These are phyloP conservation scores for Oryza nivara DNA, from an alignment of 176 grass and related monocot genomes.

Conservation along the genomic window DNA sequence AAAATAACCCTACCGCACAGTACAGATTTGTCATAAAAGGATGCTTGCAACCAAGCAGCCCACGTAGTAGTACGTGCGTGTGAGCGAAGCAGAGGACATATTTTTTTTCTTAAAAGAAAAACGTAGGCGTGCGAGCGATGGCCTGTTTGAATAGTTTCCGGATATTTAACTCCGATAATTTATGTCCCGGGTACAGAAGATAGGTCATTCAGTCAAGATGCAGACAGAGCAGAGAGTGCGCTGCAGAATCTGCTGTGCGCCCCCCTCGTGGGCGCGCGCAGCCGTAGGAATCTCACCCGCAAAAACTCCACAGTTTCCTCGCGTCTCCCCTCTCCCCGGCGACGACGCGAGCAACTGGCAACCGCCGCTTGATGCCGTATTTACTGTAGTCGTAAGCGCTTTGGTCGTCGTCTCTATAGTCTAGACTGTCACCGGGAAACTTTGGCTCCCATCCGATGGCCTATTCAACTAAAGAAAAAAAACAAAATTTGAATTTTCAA, in stretches of 20 bases:
- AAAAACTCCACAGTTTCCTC: background rate
- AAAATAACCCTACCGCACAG: background rate
- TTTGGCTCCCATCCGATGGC: no score
- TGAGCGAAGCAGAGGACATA: slow-evolving; percentile 28
- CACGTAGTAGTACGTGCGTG: slow-evolving; percentile 6
- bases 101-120: background rate
- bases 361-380: no score
- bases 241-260: slow-evolving; percentile 72
- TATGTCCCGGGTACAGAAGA: slow-evolving; percentile 37
- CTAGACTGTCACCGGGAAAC: background rate
- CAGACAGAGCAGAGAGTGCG: slow-evolving; percentile 63
- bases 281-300: background rate
- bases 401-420: background rate
- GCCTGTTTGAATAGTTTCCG: background rate
- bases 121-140: background rate
- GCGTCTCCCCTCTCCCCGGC: background rate
- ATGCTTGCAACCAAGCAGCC: no score
- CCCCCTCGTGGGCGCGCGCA: slow-evolving; percentile 10
- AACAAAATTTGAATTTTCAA: no score
- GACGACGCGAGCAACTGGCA: background rate
- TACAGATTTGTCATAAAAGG: background rate
- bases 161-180: slow-evolving; percentile 15
- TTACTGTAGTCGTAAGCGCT: background rate
- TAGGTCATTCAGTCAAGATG: slow-evolving; percentile 65
- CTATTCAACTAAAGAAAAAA: no score